Conservation (phyloP, 2,329 filamentous ascomycete genomes). For the Aspergillus sojae region DNA sequence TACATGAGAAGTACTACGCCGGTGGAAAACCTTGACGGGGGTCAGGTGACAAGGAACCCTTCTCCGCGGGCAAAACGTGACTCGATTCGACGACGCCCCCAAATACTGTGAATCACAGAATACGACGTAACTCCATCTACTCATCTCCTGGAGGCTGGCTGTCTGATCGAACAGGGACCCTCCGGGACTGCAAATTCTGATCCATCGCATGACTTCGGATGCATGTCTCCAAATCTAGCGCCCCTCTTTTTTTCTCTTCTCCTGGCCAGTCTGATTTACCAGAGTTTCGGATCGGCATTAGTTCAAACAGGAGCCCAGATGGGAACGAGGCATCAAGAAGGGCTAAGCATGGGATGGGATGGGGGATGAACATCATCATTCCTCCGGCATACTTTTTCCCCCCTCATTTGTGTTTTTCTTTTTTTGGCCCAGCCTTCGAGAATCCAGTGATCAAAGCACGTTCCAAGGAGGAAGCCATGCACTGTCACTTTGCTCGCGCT, state of each 20-base stretch:
- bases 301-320: background rate
- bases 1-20: slow-evolving; percentile 4
- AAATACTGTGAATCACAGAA: background rate
- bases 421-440: slow-evolving; percentile 2
- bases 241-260: background rate
- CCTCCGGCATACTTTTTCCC: background rate
- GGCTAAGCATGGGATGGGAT: background rate
- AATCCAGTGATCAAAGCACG: slow-evolving; percentile 8
- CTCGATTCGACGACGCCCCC: slow-evolving; percentile 3
- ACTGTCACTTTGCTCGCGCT: background rate
- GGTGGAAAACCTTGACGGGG: slow-evolving; percentile 10
- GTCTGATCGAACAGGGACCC: background rate
- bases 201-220: slow-evolving; percentile 3
- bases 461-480: slow-evolving; percentile 11
- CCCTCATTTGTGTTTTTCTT: background rate
- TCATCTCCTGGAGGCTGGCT: background rate
- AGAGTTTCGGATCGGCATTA: background rate
- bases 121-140: slow-evolving; percentile 5
- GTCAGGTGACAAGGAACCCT: slow-evolving; percentile 6
- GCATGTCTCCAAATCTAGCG: background rate
- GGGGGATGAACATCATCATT: background rate
- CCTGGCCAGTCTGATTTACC: background rate
- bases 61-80: slow-evolving; percentile 12
- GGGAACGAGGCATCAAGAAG: background rate
- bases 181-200: background rate